A percentile compares a stretch with the other conserved stretches of the same genome.
Evolutionary conservation across 1,284 basidiomycete genomes (phyloP).

Genomic region (Ceratobasidium sp.): DNA sequence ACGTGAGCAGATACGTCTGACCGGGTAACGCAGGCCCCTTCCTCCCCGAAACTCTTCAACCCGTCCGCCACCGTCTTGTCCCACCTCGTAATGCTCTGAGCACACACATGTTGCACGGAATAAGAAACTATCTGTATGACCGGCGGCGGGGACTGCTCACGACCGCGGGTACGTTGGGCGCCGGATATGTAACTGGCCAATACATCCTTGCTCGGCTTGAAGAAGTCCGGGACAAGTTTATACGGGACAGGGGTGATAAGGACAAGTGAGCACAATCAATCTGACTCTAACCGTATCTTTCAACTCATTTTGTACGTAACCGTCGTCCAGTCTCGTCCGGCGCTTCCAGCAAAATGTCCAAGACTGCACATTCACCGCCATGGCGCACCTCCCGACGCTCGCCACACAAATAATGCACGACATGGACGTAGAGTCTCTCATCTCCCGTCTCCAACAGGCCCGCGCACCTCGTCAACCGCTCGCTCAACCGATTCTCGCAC

Average conservation of each 20-base stretch:
- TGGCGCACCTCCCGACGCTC: conserved; percentile 80
- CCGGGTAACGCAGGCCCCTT: conserved; percentile 28
- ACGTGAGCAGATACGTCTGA: neutral
- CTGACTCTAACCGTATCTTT: neutral
- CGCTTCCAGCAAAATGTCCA: conserved; percentile 85
- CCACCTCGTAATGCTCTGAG: conserved; percentile 13
- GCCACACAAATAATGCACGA: conserved; percentile 72
- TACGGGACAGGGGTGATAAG: conserved; percentile 69
- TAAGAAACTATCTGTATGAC: conserved; percentile 59
- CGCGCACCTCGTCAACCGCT: conserved; percentile 30
- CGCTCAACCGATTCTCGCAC: conserved; percentile 23
- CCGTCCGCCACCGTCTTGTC: conserved; percentile 10
- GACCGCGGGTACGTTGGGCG: conserved; percentile 61
- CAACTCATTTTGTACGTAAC: neutral
- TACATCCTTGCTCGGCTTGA: conserved; percentile 73
- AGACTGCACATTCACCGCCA: conserved; percentile 80
- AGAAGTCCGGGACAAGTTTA: conserved; percentile 71
- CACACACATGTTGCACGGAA: conserved; percentile 51
- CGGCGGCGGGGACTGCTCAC: conserved; percentile 57
- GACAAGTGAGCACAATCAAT: conserved; percentile 67
- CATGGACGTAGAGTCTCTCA: conserved; percentile 85
- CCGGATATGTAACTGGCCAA: conserved; percentile 69
- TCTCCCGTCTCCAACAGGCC: conserved; percentile 66
- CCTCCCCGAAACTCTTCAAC: conserved; percentile 10
- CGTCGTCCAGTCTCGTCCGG: conserved; percentile 15